Evolutionary conservation across 805 yeast genomes (phyloP), one percentile per base, ranked within the genome.

Genomic region (Ogataea degrootiae): DNA sequence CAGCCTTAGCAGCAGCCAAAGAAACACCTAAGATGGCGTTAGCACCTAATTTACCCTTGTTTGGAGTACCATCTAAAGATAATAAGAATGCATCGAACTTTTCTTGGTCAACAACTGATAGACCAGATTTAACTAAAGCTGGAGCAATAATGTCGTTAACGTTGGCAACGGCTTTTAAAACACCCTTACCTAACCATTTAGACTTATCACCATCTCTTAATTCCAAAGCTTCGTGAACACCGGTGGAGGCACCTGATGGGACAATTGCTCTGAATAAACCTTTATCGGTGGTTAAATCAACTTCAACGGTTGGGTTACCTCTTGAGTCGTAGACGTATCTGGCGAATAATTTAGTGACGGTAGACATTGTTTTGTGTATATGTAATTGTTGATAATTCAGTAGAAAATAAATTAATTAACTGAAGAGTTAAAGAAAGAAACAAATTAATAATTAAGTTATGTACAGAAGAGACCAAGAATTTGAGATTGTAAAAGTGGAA

Each of bases 281-380:
- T 68, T 87, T 82, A 56, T 79, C 92, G 68, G 99, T 92, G 81
- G 85, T 77, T 66, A 92, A 68, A 69, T 94, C 98, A 62, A 94
- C 98, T 83, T 94, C 98, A 65, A 94, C 99, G 63, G 99, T 92
- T 78, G 99, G 99, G 85, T 92, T 94, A 77, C 98, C 98, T 79
- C 99, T 89, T 66, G 98, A 92, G 79, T 92, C 99, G 85, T 94
- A 92, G 75, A 92, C 96, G 82, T 83, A 86, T 79, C 99, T 91
- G 67, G 98, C 87, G 74, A 79, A 83, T 64, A 91, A 76, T 76
- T 92, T 91, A 61, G 87, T 72, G 67, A 88, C 81, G 63, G 96
- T 85, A 40, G 67, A 57, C 70, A 66, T 66, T 47, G n/a, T 55
- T 19, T 19, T 26, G 12, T 26, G 31, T 26, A 11, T 26, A 8